Evolutionary conservation across 148 eudicot genomes (phyloP).

Genomic region (Camellia granthamiana): DNA sequence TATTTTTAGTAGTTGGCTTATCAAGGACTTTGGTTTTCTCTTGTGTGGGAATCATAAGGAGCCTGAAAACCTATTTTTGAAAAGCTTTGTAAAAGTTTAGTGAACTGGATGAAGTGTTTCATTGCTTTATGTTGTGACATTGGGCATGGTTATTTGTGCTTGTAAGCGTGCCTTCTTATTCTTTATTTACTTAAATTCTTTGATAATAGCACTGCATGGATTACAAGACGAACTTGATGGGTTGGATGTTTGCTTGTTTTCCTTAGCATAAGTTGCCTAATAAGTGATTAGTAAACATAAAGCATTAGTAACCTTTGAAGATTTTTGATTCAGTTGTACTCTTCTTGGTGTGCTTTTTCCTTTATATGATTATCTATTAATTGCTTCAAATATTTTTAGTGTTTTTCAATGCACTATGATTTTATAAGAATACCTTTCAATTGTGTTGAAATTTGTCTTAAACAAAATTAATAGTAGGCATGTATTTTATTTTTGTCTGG

Average conservation of each 20-base stretch:
- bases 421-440: not conserved
- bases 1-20: not conserved
- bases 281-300: not conserved
- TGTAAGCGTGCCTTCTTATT: not conserved
- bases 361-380: not conserved
- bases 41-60: not conserved
- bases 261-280: not conserved
- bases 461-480: too few species aligned
- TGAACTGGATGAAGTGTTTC: not conserved
- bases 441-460: not conserved
- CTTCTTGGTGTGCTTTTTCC: not conserved
- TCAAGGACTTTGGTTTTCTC: not conserved
- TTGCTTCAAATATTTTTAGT: not conserved
- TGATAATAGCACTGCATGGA: not conserved
- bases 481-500: not conserved
- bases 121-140: not conserved
- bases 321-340: too few species aligned
- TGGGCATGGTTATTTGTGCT: not conserved
- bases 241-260: not conserved
- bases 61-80: not conserved
- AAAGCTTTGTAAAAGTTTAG: not conserved
- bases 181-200: not conserved
- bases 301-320: not conserved
- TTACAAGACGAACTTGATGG: not conserved
- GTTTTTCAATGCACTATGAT: not conserved